Conservation (phyloP, 2,329 filamentous ascomycete species). For the Trichoderma afroharzianum region DNA sequence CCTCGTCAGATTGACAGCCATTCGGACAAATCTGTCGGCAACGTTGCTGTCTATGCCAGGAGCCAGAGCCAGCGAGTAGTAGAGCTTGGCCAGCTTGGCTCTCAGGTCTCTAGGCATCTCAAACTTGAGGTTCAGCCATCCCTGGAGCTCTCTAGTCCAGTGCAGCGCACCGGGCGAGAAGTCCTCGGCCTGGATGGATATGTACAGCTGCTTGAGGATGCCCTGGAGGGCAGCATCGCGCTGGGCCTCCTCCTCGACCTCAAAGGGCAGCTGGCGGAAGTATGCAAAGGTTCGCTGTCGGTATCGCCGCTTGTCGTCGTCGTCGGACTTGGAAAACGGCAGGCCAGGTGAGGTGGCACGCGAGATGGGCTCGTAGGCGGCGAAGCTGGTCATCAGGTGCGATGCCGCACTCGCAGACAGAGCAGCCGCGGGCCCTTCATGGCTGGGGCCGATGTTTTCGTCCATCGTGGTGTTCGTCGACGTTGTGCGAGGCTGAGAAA, state of each 20-base stretch:
- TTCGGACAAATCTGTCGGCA: conserved; percentile 88
- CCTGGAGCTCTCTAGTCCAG: conserved; percentile 94
- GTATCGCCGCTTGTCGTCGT: conserved; percentile 61
- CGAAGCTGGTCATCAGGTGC: conserved; percentile 37
- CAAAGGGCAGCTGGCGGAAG: conserved; percentile 83
- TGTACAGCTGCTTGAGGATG: conserved; percentile 91
- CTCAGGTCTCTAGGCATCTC: conserved; percentile 84
- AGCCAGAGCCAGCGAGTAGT: conserved; percentile 89
- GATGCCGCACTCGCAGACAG: conserved; percentile 32
- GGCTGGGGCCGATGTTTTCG: conserved; percentile 36
- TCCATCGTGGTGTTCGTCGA: conserved; percentile 30
- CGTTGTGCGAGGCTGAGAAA: conserved; percentile 9
- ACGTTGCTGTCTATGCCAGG: conserved; percentile 80
- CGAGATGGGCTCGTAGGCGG: conserved; percentile 66
- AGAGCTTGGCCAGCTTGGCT: conserved; percentile 80
- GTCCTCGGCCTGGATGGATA: conserved; percentile 86
- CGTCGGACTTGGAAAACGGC: conserved; percentile 48
- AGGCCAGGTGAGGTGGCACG: conserved; percentile 80
- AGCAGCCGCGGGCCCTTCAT: conserved; percentile 29
- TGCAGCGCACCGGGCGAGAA: conserved; percentile 91
- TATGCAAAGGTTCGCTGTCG: conserved; percentile 92
- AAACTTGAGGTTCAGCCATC: conserved; percentile 96
- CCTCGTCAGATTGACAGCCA: conserved; percentile 96
- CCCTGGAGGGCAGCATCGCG: conserved; percentile 76
- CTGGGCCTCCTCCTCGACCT: conserved; percentile 74